Percentiles rank a stretch among this genome's conserved stretches.
Conservation (phyloP, 2,329 filamentous ascomycete genomes). For the Ascochyta rabiei region DNA sequence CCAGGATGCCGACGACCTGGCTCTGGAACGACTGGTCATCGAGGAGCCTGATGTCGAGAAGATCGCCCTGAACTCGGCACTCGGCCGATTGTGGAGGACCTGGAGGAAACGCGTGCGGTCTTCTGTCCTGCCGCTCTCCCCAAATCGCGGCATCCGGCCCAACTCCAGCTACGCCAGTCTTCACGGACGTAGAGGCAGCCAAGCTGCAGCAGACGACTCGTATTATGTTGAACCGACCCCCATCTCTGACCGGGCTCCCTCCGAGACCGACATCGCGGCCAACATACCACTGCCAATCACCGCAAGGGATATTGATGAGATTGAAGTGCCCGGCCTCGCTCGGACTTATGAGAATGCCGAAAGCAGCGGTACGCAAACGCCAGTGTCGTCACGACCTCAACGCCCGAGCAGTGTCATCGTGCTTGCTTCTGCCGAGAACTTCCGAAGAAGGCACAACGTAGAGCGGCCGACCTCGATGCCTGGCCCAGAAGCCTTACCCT, state of each 20-base stretch:
- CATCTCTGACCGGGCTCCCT: conserved; percentile 51
- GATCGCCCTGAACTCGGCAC: conserved; percentile 83
- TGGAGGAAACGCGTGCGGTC: conserved; percentile 85
- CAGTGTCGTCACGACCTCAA: conserved; percentile 27
- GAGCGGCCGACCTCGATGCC: conserved; percentile 43
- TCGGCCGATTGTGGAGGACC: conserved; percentile 89
- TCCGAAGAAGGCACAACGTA: conserved; percentile 25
- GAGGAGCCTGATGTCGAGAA: conserved; percentile 93
- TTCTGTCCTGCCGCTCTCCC: conserved; percentile 34
- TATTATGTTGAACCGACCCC: conserved; percentile 28
- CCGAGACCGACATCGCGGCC: conserved; percentile 58
- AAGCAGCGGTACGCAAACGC: conserved; percentile 32
- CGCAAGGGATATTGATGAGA: conserved; percentile 75
- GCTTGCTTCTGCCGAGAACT: conserved; percentile 29
- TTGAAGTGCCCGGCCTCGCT: conserved; percentile 75
- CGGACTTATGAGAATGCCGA: conserved; percentile 65
- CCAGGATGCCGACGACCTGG: conserved; percentile 60
- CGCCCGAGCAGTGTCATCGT: conserved; percentile 42
- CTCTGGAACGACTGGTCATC: conserved; percentile 74
- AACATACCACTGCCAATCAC: conserved; percentile 72
- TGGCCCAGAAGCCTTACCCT: conserved; percentile 25
- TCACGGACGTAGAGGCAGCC: conserved; percentile 37
- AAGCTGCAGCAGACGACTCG: conserved; percentile 36
- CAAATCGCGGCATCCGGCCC: conserved; percentile 33
- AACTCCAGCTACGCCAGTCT: conserved; percentile 40